Percentiles rank a stretch among this genome's conserved stretches.
Conservation (phyloP, 2,329 filamentous ascomycete genomes). For the Emmonsiellopsis sp. region DNA sequence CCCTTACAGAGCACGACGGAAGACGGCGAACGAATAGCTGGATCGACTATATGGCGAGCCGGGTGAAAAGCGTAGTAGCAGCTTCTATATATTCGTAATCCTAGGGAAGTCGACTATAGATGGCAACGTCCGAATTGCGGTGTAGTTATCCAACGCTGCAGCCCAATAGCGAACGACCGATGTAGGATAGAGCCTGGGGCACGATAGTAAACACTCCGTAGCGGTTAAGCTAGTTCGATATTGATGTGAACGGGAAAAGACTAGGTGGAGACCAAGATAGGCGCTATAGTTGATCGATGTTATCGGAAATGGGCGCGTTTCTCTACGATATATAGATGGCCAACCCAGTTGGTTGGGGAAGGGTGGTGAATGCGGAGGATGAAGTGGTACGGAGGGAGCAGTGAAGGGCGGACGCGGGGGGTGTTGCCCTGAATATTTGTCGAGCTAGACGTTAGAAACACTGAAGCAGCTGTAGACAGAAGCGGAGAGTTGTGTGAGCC, state of each 20-base stretch:
- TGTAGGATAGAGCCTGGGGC: not conserved
- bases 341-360: not conserved
- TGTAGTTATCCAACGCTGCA: not conserved
- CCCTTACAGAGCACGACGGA: slow-evolving; percentile 2
- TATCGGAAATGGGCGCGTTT: not conserved
- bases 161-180: not conserved
- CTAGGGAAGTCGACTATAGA: not conserved
- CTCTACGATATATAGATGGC: not conserved
- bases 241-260: not conserved
- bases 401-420: too few species aligned
- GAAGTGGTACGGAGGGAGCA: too few species aligned
- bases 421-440: too few species aligned
- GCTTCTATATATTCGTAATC: not conserved
- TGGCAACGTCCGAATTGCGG: not conserved
- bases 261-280: not conserved
- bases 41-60: not conserved
- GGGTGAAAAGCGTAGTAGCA: not conserved
- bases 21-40: not conserved
- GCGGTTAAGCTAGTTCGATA: not conserved
- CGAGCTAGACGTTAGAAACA: too few species aligned
- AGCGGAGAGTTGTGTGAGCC: not conserved
- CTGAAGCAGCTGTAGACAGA: too few species aligned
- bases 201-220: not conserved
- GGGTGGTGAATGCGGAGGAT: too few species aligned
- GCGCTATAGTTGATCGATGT: not conserved